These are phyloP conservation scores for Colletotrichum higginsianum DNA, from an alignment of 2,329 filamentous ascomycete genomes.

Conservation along the genomic window DNA sequence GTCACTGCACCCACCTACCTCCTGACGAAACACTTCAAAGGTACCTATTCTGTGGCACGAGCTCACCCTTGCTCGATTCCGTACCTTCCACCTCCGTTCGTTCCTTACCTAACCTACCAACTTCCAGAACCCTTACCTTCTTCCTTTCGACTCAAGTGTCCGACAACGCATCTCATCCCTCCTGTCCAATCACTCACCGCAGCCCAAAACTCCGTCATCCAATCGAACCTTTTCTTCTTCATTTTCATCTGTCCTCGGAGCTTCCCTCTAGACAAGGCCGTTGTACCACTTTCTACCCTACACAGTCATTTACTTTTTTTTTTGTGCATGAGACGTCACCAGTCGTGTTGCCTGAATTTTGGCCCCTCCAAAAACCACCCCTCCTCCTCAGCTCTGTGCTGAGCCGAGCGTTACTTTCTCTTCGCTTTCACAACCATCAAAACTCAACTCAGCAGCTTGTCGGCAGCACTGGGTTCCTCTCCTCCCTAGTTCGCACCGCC, in stretches of 20 bases:
- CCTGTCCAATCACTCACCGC: conserved; percentile 4
- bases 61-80: conserved; percentile 23
- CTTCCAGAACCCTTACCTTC: not conserved
- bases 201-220: not conserved
- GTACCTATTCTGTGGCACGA: conserved; percentile 25
- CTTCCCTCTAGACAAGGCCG: not conserved
- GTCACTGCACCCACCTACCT: conserved; percentile 21
- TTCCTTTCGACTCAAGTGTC: conserved; percentile 1
- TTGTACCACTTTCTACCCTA: not conserved
- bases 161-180: conserved; percentile 10
- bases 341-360: conserved; percentile 32
- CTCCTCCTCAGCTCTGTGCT: conserved; percentile 36
- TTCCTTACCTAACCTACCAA: not conserved
- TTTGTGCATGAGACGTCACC: conserved; percentile 31
- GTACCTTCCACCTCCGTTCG: not conserved
- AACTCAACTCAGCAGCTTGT: conserved; percentile 9
- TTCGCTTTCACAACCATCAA: conserved; percentile 40
- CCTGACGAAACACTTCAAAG: conserved; percentile 28
- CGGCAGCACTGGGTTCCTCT: not conserved
- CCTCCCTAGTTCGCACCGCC: not conserved
- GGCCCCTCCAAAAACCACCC: conserved; percentile 35
- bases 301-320: not conserved
- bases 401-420: conserved; percentile 16
- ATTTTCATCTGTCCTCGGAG: not conserved
- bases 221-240: not conserved